A percentile compares a stretch with the other conserved stretches of the same genome.
These are phyloP conservation scores for Cordyceps javanica DNA, from an alignment of 2,329 filamentous ascomycete genomes.

Conservation along the genomic window DNA sequence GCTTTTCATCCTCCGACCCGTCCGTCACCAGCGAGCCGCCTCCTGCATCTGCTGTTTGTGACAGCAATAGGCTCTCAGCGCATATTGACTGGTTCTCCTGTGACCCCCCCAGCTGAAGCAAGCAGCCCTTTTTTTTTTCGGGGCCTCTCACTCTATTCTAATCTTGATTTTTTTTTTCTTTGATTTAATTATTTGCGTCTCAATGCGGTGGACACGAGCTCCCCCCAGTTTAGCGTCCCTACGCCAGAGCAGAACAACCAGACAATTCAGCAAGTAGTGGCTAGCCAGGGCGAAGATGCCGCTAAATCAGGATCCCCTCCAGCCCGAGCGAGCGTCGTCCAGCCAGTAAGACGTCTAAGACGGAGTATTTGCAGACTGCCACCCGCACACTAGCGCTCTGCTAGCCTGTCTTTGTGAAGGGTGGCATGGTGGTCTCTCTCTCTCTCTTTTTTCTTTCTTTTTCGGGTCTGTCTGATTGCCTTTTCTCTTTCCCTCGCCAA, in stretches of 20 bases:
- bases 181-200: too few species aligned
- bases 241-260: neutral
- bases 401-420: neutral
- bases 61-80: neutral
- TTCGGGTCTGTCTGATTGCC: neutral
- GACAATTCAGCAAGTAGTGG: constrained; percentile 1
- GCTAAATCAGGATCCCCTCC: constrained; percentile 7
- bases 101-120: constrained; percentile 1
- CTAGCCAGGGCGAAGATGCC: constrained; percentile 10
- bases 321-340: constrained; percentile 2
- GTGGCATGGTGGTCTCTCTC: too few species aligned
- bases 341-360: neutral
- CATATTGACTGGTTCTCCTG: neutral
- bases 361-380: neutral
- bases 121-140: neutral
- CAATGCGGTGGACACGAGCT: neutral
- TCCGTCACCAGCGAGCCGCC: neutral
- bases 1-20: too few species aligned
- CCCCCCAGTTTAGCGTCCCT: neutral
- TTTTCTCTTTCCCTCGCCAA: too few species aligned
- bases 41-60: neutral
- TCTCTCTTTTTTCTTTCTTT: too few species aligned
- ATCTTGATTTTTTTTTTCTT: too few species aligned
- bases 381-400: neutral
- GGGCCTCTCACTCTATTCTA: too few species aligned